phyloP scores from a whole-genome alignment of 441 rosid species.

The Erysimum cheiri region DNA sequence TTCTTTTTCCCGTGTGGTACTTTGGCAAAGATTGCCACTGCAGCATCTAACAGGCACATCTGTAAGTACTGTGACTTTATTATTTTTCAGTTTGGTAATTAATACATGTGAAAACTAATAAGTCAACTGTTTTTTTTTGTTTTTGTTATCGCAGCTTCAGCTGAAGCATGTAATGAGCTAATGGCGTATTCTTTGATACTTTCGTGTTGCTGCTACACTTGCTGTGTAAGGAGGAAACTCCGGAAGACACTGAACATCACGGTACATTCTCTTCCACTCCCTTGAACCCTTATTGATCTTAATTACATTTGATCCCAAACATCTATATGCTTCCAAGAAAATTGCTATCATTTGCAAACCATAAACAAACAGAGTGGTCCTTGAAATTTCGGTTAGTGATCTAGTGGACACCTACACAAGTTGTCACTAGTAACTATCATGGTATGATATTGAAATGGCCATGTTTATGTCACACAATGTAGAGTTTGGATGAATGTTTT shows the following conservation, averaged over 20 bases:
- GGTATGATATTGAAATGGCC: constrained; percentile 3
- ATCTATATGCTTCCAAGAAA: constrained; percentile 15
- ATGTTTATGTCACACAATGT: neutral
- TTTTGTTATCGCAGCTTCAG: constrained; percentile 67
- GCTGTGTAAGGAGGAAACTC: constrained; percentile 92
- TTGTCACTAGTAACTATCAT: neutral
- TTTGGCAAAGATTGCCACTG: constrained; percentile 81
- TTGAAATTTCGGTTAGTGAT: neutral
- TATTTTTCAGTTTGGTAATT: neutral
- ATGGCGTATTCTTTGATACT: constrained; percentile 92
- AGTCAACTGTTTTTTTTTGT: neutral
- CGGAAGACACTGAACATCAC: constrained; percentile 77
- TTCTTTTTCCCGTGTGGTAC: constrained; percentile 92
- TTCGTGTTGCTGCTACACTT: constrained; percentile 97
- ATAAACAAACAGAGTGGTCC: neutral
- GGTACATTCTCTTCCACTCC: constrained; percentile 51
- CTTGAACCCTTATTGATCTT: neutral
- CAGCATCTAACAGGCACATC: constrained; percentile 79
- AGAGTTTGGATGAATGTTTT: neutral
- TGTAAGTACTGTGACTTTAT: constrained; percentile 55
- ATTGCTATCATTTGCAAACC: neutral
- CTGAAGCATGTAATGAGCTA: constrained; percentile 91
- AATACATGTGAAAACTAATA: neutral
- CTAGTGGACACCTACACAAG: neutral
- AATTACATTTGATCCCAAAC: neutral